Conservation (phyloP, 495 filamentous ascomycete genomes). For the Penicillium chermesinum region DNA sequence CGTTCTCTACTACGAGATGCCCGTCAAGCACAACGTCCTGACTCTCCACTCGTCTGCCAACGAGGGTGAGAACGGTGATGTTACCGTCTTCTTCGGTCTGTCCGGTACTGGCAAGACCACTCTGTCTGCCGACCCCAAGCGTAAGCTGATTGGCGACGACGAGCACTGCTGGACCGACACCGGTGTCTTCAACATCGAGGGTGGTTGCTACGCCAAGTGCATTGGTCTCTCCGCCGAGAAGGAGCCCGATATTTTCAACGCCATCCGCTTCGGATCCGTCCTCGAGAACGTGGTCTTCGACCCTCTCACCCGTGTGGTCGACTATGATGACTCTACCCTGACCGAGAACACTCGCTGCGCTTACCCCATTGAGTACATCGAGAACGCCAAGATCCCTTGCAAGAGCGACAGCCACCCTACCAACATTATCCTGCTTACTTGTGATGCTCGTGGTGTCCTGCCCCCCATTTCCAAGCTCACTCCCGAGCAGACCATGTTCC, state of each 20-base stretch:
- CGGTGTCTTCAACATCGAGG: slow-evolving; percentile 99
- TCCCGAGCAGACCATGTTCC: slow-evolving; percentile 97
- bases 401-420: slow-evolving; percentile 77
- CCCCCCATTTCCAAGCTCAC: slow-evolving; percentile 97
- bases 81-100: slow-evolving; percentile 98
- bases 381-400: slow-evolving; percentile 98
- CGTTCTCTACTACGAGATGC: slow-evolving; percentile 99
- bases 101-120: slow-evolving; percentile 99
- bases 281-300: slow-evolving; percentile 98
- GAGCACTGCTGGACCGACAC: slow-evolving; percentile 99
- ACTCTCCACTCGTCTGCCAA: slow-evolving; percentile 95
- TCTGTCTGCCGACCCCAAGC: slow-evolving; percentile 93
- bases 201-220: slow-evolving; percentile 98
- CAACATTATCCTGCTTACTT: slow-evolving; percentile 98
- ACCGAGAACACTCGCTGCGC: slow-evolving; percentile 98
- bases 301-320: slow-evolving; percentile 78
- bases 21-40: slow-evolving; percentile 97
- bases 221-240: slow-evolving; percentile 97
- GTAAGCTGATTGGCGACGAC: slow-evolving; percentile 93
- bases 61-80: slow-evolving; percentile 80
- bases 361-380: slow-evolving; percentile 98
- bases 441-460: slow-evolving; percentile 94
- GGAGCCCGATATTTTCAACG: slow-evolving; percentile 96
- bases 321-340: slow-evolving; percentile 91
- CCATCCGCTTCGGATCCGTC: slow-evolving; percentile 94